Percentiles rank a stretch among this genome's conserved stretches.
These are phyloP conservation scores for Lasiodiplodia hormozganensis DNA, from an alignment of 2,329 filamentous ascomycete species.

Conservation along the genomic window DNA sequence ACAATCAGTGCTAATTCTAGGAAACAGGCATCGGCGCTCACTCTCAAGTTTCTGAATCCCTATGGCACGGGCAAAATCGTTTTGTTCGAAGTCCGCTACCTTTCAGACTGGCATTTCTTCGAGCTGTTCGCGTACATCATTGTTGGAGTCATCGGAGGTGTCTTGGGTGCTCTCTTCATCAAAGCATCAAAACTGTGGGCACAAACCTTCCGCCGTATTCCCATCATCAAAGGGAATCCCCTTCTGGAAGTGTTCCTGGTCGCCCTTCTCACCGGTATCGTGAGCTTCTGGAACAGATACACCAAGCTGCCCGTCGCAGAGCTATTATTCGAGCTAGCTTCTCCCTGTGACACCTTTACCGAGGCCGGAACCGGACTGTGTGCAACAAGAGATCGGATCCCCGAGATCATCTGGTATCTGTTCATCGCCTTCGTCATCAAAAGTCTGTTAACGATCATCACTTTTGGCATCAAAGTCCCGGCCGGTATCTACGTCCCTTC, in stretches of 20 bases:
- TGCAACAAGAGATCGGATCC: conserved; percentile 77
- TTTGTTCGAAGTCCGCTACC: conserved; percentile 90
- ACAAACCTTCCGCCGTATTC: conserved; percentile 81
- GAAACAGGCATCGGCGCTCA: conserved; percentile 72
- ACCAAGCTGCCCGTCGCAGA: conserved; percentile 91
- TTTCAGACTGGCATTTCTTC: conserved; percentile 91
- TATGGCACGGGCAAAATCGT: conserved; percentile 98
- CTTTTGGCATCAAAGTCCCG: conserved; percentile 95
- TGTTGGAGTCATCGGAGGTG: conserved; percentile 85
- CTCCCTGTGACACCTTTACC: conserved; percentile 78
- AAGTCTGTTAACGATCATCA: conserved; percentile 83
- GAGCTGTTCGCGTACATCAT: conserved; percentile 85
- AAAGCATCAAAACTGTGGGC: conserved; percentile 94
- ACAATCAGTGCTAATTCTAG: conserved; percentile 29
- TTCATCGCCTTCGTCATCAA: conserved; percentile 87
- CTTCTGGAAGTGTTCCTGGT: conserved; percentile 89
- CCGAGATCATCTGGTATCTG: conserved; percentile 74
- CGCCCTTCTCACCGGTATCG: conserved; percentile 79
- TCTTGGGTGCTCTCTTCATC: conserved; percentile 89
- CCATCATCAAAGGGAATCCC: conserved; percentile 80
- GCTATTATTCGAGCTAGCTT: conserved; percentile 86
- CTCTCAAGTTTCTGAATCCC: conserved; percentile 92
- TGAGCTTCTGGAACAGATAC: conserved; percentile 93
- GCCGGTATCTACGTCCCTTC: conserved; percentile 98
- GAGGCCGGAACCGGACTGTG: conserved; percentile 78